Conservation (phyloP, 2,329 filamentous ascomycete genomes). For the Tolypocladium pustulatum region DNA sequence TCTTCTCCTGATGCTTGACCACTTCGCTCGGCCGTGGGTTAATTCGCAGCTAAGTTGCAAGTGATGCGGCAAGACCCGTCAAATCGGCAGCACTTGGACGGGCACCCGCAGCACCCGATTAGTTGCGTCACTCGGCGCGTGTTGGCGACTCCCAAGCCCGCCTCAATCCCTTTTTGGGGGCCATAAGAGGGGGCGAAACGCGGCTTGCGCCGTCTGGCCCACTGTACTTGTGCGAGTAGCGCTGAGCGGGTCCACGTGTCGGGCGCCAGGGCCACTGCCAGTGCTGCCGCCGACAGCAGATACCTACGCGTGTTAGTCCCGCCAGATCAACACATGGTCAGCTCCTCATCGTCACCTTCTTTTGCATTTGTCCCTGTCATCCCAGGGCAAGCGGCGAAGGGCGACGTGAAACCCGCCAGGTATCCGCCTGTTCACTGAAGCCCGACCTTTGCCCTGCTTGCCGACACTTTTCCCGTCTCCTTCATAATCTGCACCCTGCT, state of each 20-base stretch:
- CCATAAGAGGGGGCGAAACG: neutral
- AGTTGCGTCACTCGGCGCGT: neutral
- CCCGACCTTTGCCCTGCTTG: neutral
- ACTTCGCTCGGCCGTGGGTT: neutral
- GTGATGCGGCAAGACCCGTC: neutral
- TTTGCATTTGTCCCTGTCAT: neutral
- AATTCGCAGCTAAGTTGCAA: neutral
- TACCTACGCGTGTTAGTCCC: neutral
- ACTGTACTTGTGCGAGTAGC: neutral
- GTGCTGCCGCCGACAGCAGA: neutral
- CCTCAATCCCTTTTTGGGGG: neutral
- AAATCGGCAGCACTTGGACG: neutral
- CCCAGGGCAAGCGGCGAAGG: conserved; percentile 2
- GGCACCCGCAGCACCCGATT: neutral
- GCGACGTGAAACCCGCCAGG: neutral
- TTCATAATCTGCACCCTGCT: neutral
- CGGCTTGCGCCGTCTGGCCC: neutral
- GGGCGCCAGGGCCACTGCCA: neutral
- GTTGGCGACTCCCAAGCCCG: neutral
- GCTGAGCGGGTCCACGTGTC: neutral
- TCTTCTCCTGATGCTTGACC: neutral
- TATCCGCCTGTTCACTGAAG: neutral
- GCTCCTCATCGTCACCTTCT: neutral
- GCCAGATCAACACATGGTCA: neutral
- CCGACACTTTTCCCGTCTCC: neutral